phyloP scores from a whole-genome alignment of 2,329 filamentous ascomycete genomes.

The Immersiporthe knoxdaviesiana region DNA sequence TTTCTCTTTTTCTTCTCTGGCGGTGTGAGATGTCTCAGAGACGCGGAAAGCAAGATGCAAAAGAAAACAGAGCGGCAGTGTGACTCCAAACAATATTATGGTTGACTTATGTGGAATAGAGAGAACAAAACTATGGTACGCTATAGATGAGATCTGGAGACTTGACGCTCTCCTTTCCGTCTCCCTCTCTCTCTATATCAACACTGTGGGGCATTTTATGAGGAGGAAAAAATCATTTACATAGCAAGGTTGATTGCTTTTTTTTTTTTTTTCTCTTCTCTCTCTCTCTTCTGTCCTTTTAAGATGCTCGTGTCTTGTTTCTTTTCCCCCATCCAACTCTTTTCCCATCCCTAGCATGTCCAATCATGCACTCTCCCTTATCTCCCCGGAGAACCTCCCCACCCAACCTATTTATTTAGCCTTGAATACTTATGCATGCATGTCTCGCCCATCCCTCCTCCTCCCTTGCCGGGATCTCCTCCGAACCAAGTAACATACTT shows the following conservation, averaged over 20 bases:
- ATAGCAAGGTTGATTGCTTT: not conserved
- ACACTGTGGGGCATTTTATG: too few species aligned
- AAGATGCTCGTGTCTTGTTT: too few species aligned
- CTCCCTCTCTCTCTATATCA: not conserved
- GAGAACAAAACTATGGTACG: not conserved
- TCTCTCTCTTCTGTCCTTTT: not conserved
- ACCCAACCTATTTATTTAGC: not conserved
- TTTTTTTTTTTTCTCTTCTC: not conserved
- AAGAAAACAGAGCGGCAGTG: too few species aligned
- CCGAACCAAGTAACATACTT: not conserved
- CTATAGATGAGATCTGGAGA: not conserved
- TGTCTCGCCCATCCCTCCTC: not conserved
- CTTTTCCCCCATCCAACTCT: not conserved
- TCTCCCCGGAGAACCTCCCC: not conserved
- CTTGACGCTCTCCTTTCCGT: not conserved
- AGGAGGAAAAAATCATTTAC: not conserved
- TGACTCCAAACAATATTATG: too few species aligned
- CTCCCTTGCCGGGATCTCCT: not conserved
- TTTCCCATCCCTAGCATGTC: not conserved
- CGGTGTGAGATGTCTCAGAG: conserved; percentile 2
- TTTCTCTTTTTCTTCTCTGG: not conserved
- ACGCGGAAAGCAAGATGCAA: not conserved
- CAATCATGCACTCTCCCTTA: not conserved
- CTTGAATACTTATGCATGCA: conserved; percentile 3
- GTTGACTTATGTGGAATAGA: too few species aligned